Percentiles rank a stretch among this genome's conserved stretches.
Conservation (phyloP, 2,329 filamentous ascomycete genomes). For the Sporothrix inflata region DNA sequence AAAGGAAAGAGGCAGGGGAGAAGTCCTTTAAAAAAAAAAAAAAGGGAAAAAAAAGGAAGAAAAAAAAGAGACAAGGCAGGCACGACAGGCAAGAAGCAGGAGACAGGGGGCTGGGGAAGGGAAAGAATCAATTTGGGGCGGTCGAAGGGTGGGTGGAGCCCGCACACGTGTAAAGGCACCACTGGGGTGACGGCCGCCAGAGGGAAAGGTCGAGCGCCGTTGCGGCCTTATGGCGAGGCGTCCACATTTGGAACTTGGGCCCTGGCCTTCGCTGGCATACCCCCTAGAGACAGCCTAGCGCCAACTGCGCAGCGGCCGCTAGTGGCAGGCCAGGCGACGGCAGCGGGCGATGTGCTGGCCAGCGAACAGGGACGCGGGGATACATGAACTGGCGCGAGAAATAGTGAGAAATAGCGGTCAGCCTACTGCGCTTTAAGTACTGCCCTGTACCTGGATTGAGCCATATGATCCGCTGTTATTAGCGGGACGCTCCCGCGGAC, state of each 20-base stretch:
- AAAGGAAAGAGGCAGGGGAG: conserved; percentile 8
- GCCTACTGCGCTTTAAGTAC: background rate
- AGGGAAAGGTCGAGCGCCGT: background rate
- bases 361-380: background rate
- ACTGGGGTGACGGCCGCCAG: conserved; percentile 25
- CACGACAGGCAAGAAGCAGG: background rate
- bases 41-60: no score
- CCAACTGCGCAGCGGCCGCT: conserved; percentile 27
- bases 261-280: background rate
- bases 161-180: conserved; percentile 30
- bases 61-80: background rate
- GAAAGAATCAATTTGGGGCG: conserved; percentile 1
- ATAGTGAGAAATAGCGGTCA: background rate
- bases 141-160: conserved; percentile 23
- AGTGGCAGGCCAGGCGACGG: conserved; percentile 19
- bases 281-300: conserved; percentile 14
- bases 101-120: background rate
- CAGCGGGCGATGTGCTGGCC: background rate
- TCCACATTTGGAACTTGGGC: background rate
- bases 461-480: conserved; percentile 28
- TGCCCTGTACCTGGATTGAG: background rate
- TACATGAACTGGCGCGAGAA: background rate
- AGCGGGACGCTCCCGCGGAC: conserved; percentile 29
- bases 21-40: background rate
- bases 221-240: conserved; percentile 22